A percentile compares a stretch with the other conserved stretches of the same genome.
These are phyloP conservation scores for Neurospora sp. DNA, from an alignment of 2,329 filamentous ascomycete species.

Conservation along the genomic window DNA sequence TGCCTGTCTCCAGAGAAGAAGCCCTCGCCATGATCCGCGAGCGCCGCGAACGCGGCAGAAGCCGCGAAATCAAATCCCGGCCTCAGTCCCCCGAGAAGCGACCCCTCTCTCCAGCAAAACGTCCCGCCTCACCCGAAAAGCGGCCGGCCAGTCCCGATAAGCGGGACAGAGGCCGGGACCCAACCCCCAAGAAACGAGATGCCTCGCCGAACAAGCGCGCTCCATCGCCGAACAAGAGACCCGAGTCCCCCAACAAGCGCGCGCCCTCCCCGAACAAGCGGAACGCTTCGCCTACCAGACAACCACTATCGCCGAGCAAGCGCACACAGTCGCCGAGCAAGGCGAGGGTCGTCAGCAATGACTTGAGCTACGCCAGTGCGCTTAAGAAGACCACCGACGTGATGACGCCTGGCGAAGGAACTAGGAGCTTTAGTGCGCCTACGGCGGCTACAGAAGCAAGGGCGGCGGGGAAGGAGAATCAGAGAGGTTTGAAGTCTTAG, in stretches of 20 bases:
- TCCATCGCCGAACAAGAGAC: not conserved
- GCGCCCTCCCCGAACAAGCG: not conserved
- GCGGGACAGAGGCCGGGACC: not conserved
- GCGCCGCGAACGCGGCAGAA: conserved; percentile 49
- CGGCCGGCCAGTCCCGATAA: not conserved
- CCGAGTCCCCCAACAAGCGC: not conserved
- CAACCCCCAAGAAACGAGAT: not conserved
- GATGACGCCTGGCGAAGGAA: not conserved
- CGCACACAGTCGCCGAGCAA: not conserved
- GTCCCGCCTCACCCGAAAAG: not conserved
- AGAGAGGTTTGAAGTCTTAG: not conserved
- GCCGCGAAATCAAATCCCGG: conserved; percentile 38
- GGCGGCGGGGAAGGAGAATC: not conserved
- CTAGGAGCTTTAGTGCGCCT: not conserved
- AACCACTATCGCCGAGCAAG: not conserved
- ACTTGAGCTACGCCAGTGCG: not conserved
- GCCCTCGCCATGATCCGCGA: conserved; percentile 68
- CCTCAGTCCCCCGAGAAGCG: not conserved
- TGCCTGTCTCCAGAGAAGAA: conserved; percentile 57
- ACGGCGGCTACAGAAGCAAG: not conserved
- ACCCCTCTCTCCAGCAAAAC: not conserved
- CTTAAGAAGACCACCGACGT: not conserved
- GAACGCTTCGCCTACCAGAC: not conserved
- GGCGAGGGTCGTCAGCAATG: not conserved
- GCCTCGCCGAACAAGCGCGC: not conserved